These are phyloP conservation scores for Salvia hispanica DNA, from an alignment of 257 asterid genomes.

Conservation along the genomic window DNA sequence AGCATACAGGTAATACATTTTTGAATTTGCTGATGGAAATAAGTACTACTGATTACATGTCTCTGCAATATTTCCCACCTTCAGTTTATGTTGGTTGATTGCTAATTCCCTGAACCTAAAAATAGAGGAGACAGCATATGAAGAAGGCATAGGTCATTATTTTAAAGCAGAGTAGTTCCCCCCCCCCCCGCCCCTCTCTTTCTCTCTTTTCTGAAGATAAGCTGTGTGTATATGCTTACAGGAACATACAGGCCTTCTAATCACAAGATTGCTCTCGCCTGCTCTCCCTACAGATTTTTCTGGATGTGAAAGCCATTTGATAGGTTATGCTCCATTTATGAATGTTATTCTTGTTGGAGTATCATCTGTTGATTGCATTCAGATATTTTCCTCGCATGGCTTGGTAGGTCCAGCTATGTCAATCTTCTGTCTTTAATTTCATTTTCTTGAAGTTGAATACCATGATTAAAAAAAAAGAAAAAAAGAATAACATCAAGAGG, in stretches of 20 bases:
- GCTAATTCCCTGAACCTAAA: constrained; percentile 17
- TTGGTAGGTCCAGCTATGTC: constrained; percentile 72
- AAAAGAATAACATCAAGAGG: background rate
- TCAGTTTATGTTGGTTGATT: constrained; percentile 13
- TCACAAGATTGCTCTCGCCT: constrained; percentile 84
- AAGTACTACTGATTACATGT: constrained; percentile 13
- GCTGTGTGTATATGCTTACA: constrained; percentile 46
- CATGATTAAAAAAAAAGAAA: background rate
- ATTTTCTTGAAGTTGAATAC: constrained; percentile 17
- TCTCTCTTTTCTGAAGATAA: constrained; percentile 18
- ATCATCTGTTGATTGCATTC: constrained; percentile 71
- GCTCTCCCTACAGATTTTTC: constrained; percentile 67
- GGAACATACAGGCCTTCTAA: constrained; percentile 79
- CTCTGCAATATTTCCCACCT: constrained; percentile 9
- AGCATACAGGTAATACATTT: constrained; percentile 76
- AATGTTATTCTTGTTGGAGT: constrained; percentile 85
- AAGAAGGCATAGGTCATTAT: background rate
- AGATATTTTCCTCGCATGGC: constrained; percentile 91
- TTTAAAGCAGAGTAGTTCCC: constrained; percentile 7
- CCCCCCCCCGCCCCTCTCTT: background rate
- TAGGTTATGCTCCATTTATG: constrained; percentile 80
- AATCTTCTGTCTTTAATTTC: constrained; percentile 26
- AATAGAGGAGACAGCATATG: constrained; percentile 17
- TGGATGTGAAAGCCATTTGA: constrained; percentile 82
- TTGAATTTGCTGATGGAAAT: constrained; percentile 16